Percentiles rank a stretch among this genome's conserved stretches.
phyloP scores from a whole-genome alignment of 768 basidiomycete species.

The Suillus bovinus region DNA sequence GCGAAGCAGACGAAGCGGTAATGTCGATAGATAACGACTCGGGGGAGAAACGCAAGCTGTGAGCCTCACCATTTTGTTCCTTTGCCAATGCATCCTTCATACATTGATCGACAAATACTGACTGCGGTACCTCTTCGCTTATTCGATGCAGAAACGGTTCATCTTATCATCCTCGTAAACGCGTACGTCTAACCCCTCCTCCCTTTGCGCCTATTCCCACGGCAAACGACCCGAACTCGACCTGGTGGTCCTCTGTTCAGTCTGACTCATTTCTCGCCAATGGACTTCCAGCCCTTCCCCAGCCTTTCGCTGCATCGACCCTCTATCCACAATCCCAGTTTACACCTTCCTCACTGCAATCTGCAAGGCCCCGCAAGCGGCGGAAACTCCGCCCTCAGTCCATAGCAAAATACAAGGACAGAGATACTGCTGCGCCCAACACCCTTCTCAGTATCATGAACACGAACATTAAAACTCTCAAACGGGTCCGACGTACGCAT shows the following conservation, averaged over 20 bases:
- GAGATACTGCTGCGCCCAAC: conserved; percentile 28
- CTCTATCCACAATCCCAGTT: conserved; percentile 3
- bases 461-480: conserved; percentile 72
- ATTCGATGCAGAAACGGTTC: conserved; percentile 30
- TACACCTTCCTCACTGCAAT: conserved; percentile 24
- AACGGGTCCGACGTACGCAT: conserved; percentile 72
- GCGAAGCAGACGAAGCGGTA: conserved; percentile 37
- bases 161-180: conserved; percentile 60
- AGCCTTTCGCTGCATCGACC: conserved; percentile 34
- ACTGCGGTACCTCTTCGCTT: conserved; percentile 17
- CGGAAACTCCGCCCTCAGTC: conserved; percentile 19
- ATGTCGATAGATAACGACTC: conserved; percentile 31
- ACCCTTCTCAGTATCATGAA: conserved; percentile 73
- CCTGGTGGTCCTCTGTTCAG: conserved; percentile 78
- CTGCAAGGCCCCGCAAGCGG: conserved; percentile 9
- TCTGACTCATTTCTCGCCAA: conserved; percentile 62
- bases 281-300: conserved; percentile 59
- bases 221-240: conserved; percentile 47
- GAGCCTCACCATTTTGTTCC: conserved; percentile 19
- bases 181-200: conserved; percentile 45
- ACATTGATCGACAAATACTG: background rate
- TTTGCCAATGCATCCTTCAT: background rate
- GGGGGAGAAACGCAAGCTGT: conserved; percentile 72
- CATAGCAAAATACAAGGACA: conserved; percentile 21
- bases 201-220: conserved; percentile 25